phyloP scores from a whole-genome alignment of 106 monocot species.

The Dendrobium nobile region DNA sequence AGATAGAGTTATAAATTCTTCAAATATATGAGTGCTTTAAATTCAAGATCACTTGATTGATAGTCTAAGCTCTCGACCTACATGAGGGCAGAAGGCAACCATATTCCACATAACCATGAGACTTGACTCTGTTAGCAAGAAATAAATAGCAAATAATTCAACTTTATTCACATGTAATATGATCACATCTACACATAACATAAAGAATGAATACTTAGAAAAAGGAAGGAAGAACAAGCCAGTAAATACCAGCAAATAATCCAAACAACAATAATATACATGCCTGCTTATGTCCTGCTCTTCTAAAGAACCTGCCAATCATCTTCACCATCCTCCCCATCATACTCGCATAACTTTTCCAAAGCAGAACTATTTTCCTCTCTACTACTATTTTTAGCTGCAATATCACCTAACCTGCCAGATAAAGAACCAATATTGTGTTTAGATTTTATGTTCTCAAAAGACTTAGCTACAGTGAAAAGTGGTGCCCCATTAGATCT shows the following conservation, averaged over 20 bases:
- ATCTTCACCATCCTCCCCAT: slow-evolving; percentile 37
- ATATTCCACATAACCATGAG: no score
- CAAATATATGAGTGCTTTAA: no score
- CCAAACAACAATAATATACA: not conserved
- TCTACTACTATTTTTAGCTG: slow-evolving; percentile 6
- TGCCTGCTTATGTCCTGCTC: not conserved
- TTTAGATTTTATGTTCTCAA: slow-evolving; percentile 14
- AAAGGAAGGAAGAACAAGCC: no score
- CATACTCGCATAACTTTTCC: slow-evolving; percentile 17
- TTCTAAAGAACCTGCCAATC: slow-evolving; percentile 71
- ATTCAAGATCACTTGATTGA: no score
- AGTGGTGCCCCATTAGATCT: slow-evolving; percentile 80
- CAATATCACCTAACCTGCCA: slow-evolving; percentile 1
- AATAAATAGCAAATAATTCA: slow-evolving; percentile 5
- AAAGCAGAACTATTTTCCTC: slow-evolving; percentile 9
- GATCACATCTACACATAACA: slow-evolving; percentile 1
- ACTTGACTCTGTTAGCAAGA: not conserved
- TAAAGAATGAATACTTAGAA: not conserved
- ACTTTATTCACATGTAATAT: not conserved
- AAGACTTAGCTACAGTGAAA: slow-evolving; percentile 63
- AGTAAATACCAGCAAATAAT: not conserved
- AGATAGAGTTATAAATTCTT: no score
- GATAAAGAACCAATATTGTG: slow-evolving; percentile 9
- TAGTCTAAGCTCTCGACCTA: no score
- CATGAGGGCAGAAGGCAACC: no score